Conservation (phyloP, 2,329 filamentous ascomycete species). For the Beauveria asiatica region DNA sequence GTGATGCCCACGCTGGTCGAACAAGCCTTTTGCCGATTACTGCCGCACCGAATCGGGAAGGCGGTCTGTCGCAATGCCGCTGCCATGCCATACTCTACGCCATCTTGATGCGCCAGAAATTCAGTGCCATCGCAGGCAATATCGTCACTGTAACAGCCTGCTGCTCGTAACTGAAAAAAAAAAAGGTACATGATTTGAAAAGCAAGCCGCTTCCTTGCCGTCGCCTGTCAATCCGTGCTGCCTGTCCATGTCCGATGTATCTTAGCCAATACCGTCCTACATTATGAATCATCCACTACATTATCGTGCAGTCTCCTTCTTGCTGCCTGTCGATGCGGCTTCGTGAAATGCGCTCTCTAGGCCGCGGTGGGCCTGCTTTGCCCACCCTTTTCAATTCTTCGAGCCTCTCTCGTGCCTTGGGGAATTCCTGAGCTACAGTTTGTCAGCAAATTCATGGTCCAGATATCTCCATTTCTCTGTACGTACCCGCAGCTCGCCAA, state of each 20-base stretch:
- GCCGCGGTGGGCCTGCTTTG: conserved; percentile 56
- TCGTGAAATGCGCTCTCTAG: conserved; percentile 69
- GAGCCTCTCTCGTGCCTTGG: conserved; percentile 83
- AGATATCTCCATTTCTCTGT: neutral
- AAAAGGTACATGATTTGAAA: conserved; percentile 2
- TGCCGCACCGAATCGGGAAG: conserved; percentile 2
- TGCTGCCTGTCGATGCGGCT: conserved; percentile 76
- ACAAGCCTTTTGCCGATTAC: neutral
- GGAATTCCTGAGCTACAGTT: conserved; percentile 75
- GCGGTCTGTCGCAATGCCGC: conserved; percentile 5
- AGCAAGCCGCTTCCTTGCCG: neutral
- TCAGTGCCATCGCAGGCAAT: no score
- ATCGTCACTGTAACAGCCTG: neutral
- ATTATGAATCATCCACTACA: conserved; percentile 43
- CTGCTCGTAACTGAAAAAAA: neutral
- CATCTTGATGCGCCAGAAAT: neutral
- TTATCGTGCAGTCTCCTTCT: conserved; percentile 79
- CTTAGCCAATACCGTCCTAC: neutral
- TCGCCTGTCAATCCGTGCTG: neutral
- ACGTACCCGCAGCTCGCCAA: conserved; percentile 90
- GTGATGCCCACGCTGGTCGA: neutral
- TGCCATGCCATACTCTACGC: neutral
- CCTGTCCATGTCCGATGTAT: neutral
- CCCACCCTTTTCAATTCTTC: conserved; percentile 84
- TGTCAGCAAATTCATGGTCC: neutral